Conservation (phyloP, 495 filamentous ascomycete genomes). For the Podospora fimiseda region DNA sequence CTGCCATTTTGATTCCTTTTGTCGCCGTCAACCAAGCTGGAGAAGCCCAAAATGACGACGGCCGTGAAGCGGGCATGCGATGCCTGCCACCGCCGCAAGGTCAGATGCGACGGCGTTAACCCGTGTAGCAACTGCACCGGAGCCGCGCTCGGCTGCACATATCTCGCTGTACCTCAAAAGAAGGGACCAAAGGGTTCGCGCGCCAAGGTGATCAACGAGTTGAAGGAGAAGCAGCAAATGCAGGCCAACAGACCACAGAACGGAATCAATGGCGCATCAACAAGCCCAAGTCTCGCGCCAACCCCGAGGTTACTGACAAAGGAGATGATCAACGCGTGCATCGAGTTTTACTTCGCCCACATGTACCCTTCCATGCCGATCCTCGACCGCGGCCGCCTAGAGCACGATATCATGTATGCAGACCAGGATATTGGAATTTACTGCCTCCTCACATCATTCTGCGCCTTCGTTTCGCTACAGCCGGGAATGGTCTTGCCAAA, state of each 20-base stretch:
- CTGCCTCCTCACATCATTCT: conserved; percentile 70
- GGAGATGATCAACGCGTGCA: conserved; percentile 60
- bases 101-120: conserved; percentile 67
- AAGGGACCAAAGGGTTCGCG: conserved; percentile 78
- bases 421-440: conserved; percentile 67
- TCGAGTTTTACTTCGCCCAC: conserved; percentile 78
- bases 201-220: conserved; percentile 74
- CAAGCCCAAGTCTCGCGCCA: conserved; percentile 40
- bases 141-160: conserved; percentile 66
- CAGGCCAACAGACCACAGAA: conserved; percentile 52
- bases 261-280: conserved; percentile 37
- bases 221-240: conserved; percentile 58
- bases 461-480: conserved; percentile 81
- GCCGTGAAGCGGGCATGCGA: conserved; percentile 68
- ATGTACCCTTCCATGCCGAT: conserved; percentile 83
- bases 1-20: conserved; percentile 12
- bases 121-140: conserved; percentile 66
- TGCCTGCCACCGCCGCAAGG: conserved; percentile 77
- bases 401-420: conserved; percentile 56
- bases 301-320: conserved; percentile 51
- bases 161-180: conserved; percentile 78
- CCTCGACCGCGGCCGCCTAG: conserved; percentile 60
- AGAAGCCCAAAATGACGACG: conserved; percentile 41
- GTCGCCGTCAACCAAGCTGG: too few relatives aligned
- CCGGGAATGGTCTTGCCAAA: conserved; percentile 60